Percentiles rank a stretch among this genome's conserved stretches.
These are phyloP conservation scores for Apiospora malaysiana DNA, from an alignment of 2,329 filamentous ascomycete species.

Conservation along the genomic window DNA sequence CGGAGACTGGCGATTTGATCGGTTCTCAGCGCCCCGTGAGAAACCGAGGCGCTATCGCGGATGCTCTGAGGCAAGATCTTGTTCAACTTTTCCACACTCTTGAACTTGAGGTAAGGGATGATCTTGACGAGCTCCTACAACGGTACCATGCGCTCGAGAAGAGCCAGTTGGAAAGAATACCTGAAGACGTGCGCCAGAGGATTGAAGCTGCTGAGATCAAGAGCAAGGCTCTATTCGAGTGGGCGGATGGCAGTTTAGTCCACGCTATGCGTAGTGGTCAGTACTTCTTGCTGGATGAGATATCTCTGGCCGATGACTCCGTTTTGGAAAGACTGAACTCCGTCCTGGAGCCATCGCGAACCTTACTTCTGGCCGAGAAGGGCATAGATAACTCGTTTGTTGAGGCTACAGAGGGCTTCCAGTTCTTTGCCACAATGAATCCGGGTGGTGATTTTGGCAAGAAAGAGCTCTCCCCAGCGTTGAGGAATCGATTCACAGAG, in stretches of 20 bases:
- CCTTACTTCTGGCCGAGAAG: conserved; percentile 91
- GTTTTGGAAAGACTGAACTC: conserved; percentile 96
- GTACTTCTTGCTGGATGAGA: conserved; percentile 95
- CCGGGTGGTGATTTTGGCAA: conserved; percentile 98
- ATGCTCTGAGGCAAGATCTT: conserved; percentile 69
- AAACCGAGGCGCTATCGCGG: conserved; percentile 77
- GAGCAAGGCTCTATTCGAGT: conserved; percentile 89
- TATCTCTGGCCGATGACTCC: conserved; percentile 96
- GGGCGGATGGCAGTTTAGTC: conserved; percentile 92
- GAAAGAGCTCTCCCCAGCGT: conserved; percentile 91
- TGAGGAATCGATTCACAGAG: conserved; percentile 96
- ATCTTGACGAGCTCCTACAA: conserved; percentile 61
- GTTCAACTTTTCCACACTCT: conserved; percentile 49
- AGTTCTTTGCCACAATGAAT: conserved; percentile 99
- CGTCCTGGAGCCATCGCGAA: conserved; percentile 87
- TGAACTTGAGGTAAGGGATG: conserved; percentile 46
- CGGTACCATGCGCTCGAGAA: conserved; percentile 61
- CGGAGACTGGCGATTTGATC: conserved; percentile 96
- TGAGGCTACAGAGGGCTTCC: conserved; percentile 77
- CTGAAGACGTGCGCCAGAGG: conserved; percentile 52
- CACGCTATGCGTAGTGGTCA: conserved; percentile 90
- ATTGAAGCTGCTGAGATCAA: conserved; percentile 61
- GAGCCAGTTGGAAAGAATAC: conserved; percentile 51
- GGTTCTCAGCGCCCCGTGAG: conserved; percentile 91
- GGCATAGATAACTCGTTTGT: conserved; percentile 84